A percentile compares a stretch with the other conserved stretches of the same genome.
Evolutionary conservation across 169 alveolate species (phyloP).

Genomic region (Plasmodium vivax): DNA sequence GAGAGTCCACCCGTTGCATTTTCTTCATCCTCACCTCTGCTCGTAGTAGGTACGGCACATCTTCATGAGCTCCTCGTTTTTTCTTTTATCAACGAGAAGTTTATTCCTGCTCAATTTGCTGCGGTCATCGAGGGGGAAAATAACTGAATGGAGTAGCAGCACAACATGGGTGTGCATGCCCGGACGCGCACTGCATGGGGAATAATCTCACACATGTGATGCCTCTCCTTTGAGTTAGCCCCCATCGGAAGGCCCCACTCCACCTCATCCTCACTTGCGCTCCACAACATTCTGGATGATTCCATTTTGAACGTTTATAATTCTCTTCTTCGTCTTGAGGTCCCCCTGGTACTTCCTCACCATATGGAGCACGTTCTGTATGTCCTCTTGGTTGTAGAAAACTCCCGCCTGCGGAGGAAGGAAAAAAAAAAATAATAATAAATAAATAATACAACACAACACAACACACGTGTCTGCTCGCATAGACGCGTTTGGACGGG

Average conservation of each 20-base stretch:
- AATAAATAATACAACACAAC: not conserved
- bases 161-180: not conserved
- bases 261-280: slow-evolving; percentile 17
- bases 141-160: not conserved
- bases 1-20: not conserved
- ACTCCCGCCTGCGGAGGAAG: slow-evolving; percentile 17
- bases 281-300: slow-evolving; percentile 25
- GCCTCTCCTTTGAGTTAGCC: not conserved
- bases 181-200: not conserved
- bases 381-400: slow-evolving; percentile 57
- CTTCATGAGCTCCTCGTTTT: slow-evolving; percentile 25
- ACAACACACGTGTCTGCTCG: not conserved
- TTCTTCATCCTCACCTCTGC: slow-evolving; percentile 9
- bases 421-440: not conserved
- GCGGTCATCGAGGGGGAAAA: not conserved
- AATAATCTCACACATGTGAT: not conserved
- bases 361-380: slow-evolving; percentile 13
- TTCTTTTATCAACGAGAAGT: slow-evolving; percentile 9
- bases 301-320: slow-evolving; percentile 20
- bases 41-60: slow-evolving; percentile 38
- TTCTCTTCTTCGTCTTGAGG: slow-evolving; percentile 9
- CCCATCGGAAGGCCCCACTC: not conserved
- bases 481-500: not conserved
- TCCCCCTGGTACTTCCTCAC: slow-evolving; percentile 28
- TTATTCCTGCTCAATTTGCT: slow-evolving; percentile 26